Evolutionary conservation across 176 grass and related monocot species (phyloP).

Genomic region (Coix lacrymajobi): DNA sequence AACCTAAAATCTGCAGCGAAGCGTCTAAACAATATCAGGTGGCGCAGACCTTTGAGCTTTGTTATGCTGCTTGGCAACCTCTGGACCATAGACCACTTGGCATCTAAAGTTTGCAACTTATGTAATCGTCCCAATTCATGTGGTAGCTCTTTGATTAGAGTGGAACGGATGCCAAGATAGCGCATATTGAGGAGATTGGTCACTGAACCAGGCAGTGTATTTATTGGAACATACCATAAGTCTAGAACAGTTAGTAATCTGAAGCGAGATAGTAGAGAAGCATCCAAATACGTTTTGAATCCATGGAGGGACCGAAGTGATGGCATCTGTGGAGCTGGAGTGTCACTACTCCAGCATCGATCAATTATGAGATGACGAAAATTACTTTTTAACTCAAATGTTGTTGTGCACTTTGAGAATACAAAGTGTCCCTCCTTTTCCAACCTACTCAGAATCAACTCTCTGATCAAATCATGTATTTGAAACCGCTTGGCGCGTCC

Average conservation of each 20-base stretch:
- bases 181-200: conserved; percentile 19
- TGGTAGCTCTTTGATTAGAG: conserved; percentile 30
- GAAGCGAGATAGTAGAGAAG: conserved; percentile 16
- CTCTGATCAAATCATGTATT: conserved; percentile 33
- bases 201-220: conserved; percentile 14
- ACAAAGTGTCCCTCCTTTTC: conserved; percentile 5
- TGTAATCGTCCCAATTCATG: conserved; percentile 16
- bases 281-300: conserved; percentile 1
- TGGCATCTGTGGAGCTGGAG: neutral
- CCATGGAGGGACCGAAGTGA: conserved; percentile 5
- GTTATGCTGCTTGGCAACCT: conserved; percentile 28
- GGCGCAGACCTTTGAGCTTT: conserved; percentile 31
- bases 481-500: neutral
- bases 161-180: conserved; percentile 35
- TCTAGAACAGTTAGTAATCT: conserved; percentile 29
- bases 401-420: neutral
- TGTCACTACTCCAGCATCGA: neutral
- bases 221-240: conserved; percentile 2
- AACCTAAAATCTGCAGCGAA: neutral
- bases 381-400: neutral
- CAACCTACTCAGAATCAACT: conserved; percentile 18
- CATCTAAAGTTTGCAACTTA: conserved; percentile 50
- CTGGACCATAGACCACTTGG: conserved; percentile 30
- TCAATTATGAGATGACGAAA: conserved; percentile 33
- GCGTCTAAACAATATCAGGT: conserved; percentile 33